Evolutionary conservation across 495 filamentous ascomycete species (phyloP), one percentile per base, ranked within the genome.

Genomic region (Penicillium parvum): DNA sequence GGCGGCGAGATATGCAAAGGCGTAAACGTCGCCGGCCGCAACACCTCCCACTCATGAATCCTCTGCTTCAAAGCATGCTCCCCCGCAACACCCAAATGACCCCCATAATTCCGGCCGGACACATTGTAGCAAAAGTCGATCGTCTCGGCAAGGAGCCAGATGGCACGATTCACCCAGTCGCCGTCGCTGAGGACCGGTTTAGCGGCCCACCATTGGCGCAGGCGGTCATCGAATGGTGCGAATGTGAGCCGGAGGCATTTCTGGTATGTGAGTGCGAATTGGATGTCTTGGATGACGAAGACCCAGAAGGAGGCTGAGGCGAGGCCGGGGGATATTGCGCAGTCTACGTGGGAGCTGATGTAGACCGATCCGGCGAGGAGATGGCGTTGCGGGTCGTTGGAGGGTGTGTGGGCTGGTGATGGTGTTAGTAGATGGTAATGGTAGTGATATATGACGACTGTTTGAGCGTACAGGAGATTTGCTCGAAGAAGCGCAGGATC

Each of bases 301-400:
- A 63, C 57, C 67, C 67, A 71, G 53, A 71, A 71, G 0, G 67
- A 65, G 3, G 67, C 64, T 12, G 67, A 63, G 1, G 64, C 59
- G 23, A 71, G 58, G 3, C 65, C 64, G 8, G 60, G 57, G 9
- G 62, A 63, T 21, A 63, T 61, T 1, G 67, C 67, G 30, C 60
- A 68, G 48, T 66, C 64, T 3, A 66, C 58, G 12, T 68, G 65
- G 2, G 67, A 64, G 37, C 64, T 65, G 40, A 71, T 65, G 27
- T 68, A 71, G n/a, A 71, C 66, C 0, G 66, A 71, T 5, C 66
- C 66, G 11, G 66, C 66, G 21, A 68, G 56, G 32, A 71, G 63
- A 32, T 71, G 67, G 28, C 60, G 62, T 23, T 69, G 67, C 2
- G 51, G 58, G 42, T 69, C 64, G 39, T 62, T 63, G 9, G 64